Evolutionary conservation across 2,329 filamentous ascomycete species (phyloP).

Genomic region (Ophiostoma himal-ulmi): DNA sequence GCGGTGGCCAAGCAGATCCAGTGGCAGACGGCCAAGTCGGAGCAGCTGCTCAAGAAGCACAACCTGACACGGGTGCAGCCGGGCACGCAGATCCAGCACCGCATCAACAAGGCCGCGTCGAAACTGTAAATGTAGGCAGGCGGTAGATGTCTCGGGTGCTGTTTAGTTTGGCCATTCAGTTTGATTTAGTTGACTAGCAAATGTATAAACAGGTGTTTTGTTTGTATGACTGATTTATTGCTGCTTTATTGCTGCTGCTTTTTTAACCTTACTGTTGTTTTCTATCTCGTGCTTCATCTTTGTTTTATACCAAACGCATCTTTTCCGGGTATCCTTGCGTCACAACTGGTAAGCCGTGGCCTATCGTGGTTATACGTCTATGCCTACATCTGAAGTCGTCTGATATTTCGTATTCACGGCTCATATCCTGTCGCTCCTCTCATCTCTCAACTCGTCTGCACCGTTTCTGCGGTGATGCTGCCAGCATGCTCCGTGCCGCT

Average conservation of each 20-base stretch:
- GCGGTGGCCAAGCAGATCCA: slow-evolving; percentile 57
- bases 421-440: too few species aligned
- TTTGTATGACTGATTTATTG: neutral
- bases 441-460: neutral
- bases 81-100: slow-evolving; percentile 44
- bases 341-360: too few species aligned
- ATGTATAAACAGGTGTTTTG: neutral
- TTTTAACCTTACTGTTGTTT: neutral
- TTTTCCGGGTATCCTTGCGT: too few species aligned
- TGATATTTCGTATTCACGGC: too few species aligned
- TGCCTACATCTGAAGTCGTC: too few species aligned
- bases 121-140: slow-evolving; percentile 37
- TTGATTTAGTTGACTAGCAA: neutral
- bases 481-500: slow-evolving; percentile 8
- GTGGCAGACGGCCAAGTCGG: slow-evolving; percentile 59
- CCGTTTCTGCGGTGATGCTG: slow-evolving; percentile 14
- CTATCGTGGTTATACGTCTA: too few species aligned
- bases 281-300: too few species aligned
- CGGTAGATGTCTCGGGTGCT: slow-evolving; percentile 13
- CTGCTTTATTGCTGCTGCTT: neutral
- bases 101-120: slow-evolving; percentile 29
- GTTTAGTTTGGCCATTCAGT: neutral
- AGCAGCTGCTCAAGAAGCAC: slow-evolving; percentile 59
- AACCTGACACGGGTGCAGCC: slow-evolving; percentile 43
- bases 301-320: too few species aligned